Evolutionary conservation across 257 asterid genomes (phyloP).

Genomic region (Capsicum rhomboideum): DNA sequence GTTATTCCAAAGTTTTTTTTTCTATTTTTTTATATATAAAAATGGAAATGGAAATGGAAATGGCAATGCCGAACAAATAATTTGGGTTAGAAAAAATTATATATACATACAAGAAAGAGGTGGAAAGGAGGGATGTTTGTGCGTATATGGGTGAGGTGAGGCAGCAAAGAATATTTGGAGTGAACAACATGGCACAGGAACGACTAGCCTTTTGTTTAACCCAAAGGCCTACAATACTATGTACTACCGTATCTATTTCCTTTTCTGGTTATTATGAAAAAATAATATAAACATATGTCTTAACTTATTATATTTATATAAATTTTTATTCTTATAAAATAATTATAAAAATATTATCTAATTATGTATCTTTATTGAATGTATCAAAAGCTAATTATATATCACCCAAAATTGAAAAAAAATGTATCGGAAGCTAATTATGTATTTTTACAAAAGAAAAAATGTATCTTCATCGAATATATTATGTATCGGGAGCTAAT

Average conservation of each 20-base stretch:
- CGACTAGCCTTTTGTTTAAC: neutral
- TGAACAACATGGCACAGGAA: constrained; percentile 1
- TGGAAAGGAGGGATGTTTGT: neutral
- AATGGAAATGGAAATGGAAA: constrained; percentile 14
- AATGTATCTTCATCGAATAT: too few species aligned
- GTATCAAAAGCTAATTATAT: too few species aligned
- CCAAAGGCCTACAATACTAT: neutral
- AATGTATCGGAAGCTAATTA: too few species aligned
- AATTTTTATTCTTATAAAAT: too few species aligned
- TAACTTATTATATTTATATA: too few species aligned
- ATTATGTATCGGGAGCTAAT: too few species aligned
- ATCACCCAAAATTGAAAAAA: too few species aligned
- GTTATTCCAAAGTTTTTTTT: constrained; percentile 44
- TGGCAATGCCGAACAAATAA: constrained; percentile 36
- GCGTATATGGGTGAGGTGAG: constrained; percentile 4
- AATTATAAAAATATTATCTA: too few species aligned
- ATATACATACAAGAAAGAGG: constrained; percentile 11
- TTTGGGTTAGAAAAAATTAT: constrained; percentile 27
- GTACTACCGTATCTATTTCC: neutral
- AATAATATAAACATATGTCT: too few species aligned
- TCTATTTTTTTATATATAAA: constrained; percentile 2
- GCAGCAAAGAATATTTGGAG: constrained; percentile 38
- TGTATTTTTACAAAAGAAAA: too few species aligned
- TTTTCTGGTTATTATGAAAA: too few species aligned
- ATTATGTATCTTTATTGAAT: too few species aligned